These are phyloP conservation scores for Aspergillus phoenicis DNA, from an alignment of 2,329 filamentous ascomycete species.

Conservation along the genomic window DNA sequence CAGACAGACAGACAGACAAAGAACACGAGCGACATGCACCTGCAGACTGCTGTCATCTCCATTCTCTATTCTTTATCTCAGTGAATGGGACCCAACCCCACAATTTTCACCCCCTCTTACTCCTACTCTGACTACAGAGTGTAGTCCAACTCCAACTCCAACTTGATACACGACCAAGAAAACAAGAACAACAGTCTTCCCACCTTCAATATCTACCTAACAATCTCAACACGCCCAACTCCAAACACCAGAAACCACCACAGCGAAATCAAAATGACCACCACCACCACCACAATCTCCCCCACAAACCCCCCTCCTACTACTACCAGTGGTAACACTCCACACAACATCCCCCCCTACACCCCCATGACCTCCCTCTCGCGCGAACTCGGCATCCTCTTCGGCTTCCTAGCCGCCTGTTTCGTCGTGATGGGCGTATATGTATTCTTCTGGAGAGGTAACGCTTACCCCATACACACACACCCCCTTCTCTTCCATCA, in stretches of 20 bases:
- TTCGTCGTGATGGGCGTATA: conserved; percentile 39
- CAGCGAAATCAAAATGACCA: too few relatives aligned
- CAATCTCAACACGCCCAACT: not conserved
- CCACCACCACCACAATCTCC: not conserved
- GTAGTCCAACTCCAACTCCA: too few relatives aligned
- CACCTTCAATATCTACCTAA: too few relatives aligned
- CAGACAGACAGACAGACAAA: too few relatives aligned
- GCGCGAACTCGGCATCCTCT: conserved; percentile 44
- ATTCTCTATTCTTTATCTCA: too few relatives aligned
- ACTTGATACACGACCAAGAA: not conserved
- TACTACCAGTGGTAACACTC: not conserved
- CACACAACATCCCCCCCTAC: conserved; percentile 28
- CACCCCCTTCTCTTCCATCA: too few relatives aligned
- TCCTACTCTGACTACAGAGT: too few relatives aligned
- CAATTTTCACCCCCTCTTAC: too few relatives aligned
- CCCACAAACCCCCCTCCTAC: not conserved
- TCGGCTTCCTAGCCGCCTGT: conserved; percentile 40
- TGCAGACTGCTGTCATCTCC: too few relatives aligned
- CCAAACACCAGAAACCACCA: not conserved
- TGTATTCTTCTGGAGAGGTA: conserved; percentile 39
- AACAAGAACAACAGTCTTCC: too few relatives aligned
- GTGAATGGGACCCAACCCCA: too few relatives aligned
- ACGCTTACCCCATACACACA: conserved; percentile 4
- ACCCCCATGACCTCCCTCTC: conserved; percentile 35
- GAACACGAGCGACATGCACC: too few relatives aligned